Conservation (phyloP, 805 yeast species). For the Saturnispora gosingensis region DNA sequence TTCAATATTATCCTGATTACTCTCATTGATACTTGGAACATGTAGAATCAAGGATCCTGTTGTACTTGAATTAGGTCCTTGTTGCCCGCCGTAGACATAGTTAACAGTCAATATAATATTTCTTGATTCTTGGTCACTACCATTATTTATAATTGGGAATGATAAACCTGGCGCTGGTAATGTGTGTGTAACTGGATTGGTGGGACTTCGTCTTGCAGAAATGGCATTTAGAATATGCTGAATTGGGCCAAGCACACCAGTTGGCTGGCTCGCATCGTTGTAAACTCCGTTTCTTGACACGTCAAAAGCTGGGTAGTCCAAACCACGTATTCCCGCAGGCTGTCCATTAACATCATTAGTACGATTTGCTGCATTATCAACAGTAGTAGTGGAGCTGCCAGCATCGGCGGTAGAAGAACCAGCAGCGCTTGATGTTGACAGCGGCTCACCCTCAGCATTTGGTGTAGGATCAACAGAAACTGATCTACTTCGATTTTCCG, state of each 20-base stretch:
- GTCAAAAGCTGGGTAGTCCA: conserved; percentile 31
- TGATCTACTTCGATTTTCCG: not conserved
- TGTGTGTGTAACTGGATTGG: not conserved
- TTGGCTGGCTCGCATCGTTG: conserved; percentile 17
- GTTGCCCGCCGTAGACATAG: conserved; percentile 26
- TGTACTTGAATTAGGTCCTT: conserved; percentile 9
- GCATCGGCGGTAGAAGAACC: not conserved
- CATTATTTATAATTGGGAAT: not conserved
- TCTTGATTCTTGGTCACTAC: conserved; percentile 19
- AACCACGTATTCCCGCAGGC: conserved; percentile 22
- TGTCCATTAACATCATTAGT: not conserved
- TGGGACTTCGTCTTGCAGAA: not conserved
- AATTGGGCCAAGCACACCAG: conserved; percentile 7
- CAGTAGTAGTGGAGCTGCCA: not conserved
- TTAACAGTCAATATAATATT: conserved; percentile 34
- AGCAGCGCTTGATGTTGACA: not conserved
- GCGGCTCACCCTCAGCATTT: not conserved
- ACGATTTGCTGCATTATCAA: not conserved
- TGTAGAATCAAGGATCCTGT: conserved; percentile 55
- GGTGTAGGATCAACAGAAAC: not conserved
- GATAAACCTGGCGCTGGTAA: not conserved
- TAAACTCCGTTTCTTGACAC: conserved; percentile 27
- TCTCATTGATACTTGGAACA: conserved; percentile 54
- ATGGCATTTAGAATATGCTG: not conserved
- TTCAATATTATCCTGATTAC: conserved; percentile 52